Percentiles rank a stretch among this genome's conserved stretches.
phyloP scores from a whole-genome alignment of 306 rosid species.

The Dryas alaskensis region DNA sequence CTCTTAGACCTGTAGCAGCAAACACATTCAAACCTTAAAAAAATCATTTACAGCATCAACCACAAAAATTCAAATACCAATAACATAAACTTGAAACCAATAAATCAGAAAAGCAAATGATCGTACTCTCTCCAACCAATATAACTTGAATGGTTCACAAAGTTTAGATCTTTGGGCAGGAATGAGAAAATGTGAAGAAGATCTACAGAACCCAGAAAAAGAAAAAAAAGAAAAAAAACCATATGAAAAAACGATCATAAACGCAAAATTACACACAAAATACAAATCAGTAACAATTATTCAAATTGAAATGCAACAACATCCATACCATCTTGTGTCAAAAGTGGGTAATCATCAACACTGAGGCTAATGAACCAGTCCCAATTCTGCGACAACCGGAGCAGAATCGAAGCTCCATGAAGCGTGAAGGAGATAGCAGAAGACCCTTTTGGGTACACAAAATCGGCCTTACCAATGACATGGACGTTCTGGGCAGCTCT shows the following conservation, averaged over 20 bases:
- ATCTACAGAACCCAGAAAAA: slow-evolving; percentile 50
- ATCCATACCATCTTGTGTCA: slow-evolving; percentile 78
- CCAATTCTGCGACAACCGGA: slow-evolving; percentile 69
- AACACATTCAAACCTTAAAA: not conserved
- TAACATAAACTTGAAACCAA: not conserved
- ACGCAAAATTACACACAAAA: not conserved
- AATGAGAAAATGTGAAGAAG: slow-evolving; percentile 90
- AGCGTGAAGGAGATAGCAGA: slow-evolving; percentile 63
- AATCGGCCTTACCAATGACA: slow-evolving; percentile 79
- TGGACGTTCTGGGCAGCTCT: slow-evolving; percentile 79
- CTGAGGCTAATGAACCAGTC: slow-evolving; percentile 78
- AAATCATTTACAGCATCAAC: slow-evolving; percentile 13
- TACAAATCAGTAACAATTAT: not conserved
- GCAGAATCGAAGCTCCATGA: slow-evolving; percentile 74
- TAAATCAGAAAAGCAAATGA: slow-evolving; percentile 4
- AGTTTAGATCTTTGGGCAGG: slow-evolving; percentile 83
- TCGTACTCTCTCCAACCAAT: slow-evolving; percentile 98
- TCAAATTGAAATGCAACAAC: not conserved
- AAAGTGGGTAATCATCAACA: slow-evolving; percentile 74
- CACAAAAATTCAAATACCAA: slow-evolving; percentile 1
- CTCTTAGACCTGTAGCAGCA: slow-evolving; percentile 54
- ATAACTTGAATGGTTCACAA: slow-evolving; percentile 87
- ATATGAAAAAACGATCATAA: slow-evolving; percentile 21
- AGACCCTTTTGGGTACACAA: slow-evolving; percentile 63
- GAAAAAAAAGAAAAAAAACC: not conserved